Percentiles rank a stretch among this genome's conserved stretches.
Conservation (phyloP, 2,329 filamentous ascomycete genomes). For the Neofusicoccum parvum region DNA sequence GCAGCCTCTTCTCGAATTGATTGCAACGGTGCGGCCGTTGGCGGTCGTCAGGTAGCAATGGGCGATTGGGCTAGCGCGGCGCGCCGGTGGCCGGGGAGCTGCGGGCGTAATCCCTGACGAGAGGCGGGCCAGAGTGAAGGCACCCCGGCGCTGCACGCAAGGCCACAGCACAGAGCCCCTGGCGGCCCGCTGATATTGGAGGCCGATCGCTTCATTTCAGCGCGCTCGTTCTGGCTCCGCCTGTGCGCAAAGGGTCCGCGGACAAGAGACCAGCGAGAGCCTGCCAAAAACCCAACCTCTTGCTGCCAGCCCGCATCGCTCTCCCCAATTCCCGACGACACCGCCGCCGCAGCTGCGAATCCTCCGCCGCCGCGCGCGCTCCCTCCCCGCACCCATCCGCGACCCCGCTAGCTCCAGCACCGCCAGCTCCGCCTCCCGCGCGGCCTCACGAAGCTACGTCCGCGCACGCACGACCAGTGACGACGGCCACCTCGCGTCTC, state of each 20-base stretch:
- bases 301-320: background rate
- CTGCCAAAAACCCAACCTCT: background rate
- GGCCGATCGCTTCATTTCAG: slow-evolving; percentile 20
- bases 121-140: background rate
- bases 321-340: background rate
- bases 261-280: background rate
- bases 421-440: background rate
- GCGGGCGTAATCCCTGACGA: background rate
- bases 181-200: slow-evolving; percentile 17
- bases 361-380: background rate
- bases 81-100: background rate
- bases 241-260: slow-evolving; percentile 7
- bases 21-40: slow-evolving; percentile 15
- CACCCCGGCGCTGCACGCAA: slow-evolving; percentile 2
- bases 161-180: slow-evolving; percentile 3
- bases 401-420: background rate
- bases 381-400: background rate
- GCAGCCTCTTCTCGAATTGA: background rate
- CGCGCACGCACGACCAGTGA: background rate
- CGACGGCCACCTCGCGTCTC: background rate
- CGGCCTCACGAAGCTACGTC: background rate
- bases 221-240: slow-evolving; percentile 9
- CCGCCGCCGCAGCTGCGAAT: background rate
- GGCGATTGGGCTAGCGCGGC: background rate
- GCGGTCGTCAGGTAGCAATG: slow-evolving; percentile 6